Evolutionary conservation across 23 red algal species (phyloP).

Genomic region (Agarophyton chilense): DNA sequence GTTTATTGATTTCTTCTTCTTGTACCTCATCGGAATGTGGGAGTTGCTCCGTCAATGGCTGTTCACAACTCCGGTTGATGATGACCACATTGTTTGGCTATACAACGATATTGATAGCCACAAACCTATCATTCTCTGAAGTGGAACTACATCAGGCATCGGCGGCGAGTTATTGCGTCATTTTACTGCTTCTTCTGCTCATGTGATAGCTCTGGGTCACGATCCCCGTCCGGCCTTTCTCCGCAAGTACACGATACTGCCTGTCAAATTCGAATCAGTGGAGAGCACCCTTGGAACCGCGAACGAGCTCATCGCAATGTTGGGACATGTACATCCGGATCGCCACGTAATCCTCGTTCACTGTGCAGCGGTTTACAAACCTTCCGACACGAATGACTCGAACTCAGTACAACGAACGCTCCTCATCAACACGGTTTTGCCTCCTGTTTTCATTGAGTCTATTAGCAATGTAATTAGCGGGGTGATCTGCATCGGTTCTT

Average conservation of each 20-base stretch:
- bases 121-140: slow-evolving; percentile 44
- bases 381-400: background rate
- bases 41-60: slow-evolving; percentile 56
- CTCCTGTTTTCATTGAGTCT: slow-evolving; percentile 7
- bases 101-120: background rate
- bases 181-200: background rate
- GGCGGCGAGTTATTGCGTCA: slow-evolving; percentile 27
- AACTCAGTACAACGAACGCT: slow-evolving; percentile 28
- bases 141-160: slow-evolving; percentile 47
- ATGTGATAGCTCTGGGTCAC: slow-evolving; percentile 37
- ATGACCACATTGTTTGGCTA: background rate
- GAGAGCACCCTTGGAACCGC: background rate
- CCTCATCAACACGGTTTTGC: slow-evolving; percentile 33
- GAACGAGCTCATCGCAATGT: background rate
- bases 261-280: slow-evolving; percentile 25
- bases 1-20: slow-evolving; percentile 19
- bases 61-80: background rate
- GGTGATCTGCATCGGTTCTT: slow-evolving; percentile 44
- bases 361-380: slow-evolving; percentile 51
- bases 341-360: slow-evolving; percentile 24
- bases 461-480: slow-evolving; percentile 19
- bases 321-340: background rate
- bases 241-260: background rate
- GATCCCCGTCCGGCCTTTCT: background rate
- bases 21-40: slow-evolving; percentile 51